Evolutionary conservation across 345 rosid species (phyloP).

Genomic region (Alliaria petiolata): DNA sequence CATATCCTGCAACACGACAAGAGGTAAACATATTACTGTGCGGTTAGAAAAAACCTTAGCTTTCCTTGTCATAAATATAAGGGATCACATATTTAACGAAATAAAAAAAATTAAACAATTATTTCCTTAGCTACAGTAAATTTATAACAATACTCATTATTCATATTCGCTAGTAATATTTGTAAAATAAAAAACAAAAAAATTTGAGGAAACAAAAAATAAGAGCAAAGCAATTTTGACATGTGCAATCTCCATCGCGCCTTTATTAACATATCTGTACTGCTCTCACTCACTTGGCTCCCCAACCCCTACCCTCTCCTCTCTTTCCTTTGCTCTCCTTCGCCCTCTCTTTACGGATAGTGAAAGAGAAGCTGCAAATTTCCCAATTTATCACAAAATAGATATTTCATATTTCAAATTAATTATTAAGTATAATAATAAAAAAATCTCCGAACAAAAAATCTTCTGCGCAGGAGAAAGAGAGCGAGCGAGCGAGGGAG

Average conservation of each 20-base stretch:
- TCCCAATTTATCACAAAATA: slow-evolving; percentile 5
- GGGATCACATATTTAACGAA: too few relatives aligned
- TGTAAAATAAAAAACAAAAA: too few relatives aligned
- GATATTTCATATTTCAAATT: background rate
- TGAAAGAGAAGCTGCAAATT: slow-evolving; percentile 23
- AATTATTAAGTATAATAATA: background rate
- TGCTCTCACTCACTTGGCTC: background rate
- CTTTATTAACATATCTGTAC: slow-evolving; percentile 27
- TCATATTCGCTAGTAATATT: too few relatives aligned
- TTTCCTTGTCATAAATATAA: too few relatives aligned
- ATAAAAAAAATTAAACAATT: too few relatives aligned
- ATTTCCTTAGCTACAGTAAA: too few relatives aligned
- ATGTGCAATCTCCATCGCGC: slow-evolving; percentile 34
- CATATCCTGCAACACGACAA: too few relatives aligned
- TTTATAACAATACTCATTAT: too few relatives aligned
- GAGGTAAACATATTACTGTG: too few relatives aligned
- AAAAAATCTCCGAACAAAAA: background rate
- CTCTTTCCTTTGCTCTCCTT: too few relatives aligned
- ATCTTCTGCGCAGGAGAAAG: background rate
- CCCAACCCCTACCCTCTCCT: background rate
- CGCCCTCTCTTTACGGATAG: slow-evolving; percentile 4
- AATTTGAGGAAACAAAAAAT: background rate
- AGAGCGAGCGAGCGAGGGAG: background rate
- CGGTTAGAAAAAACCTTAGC: too few relatives aligned
- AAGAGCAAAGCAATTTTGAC: background rate